Conservation (phyloP, 2,329 filamentous ascomycete genomes). For the Rosellinia necatrix region DNA sequence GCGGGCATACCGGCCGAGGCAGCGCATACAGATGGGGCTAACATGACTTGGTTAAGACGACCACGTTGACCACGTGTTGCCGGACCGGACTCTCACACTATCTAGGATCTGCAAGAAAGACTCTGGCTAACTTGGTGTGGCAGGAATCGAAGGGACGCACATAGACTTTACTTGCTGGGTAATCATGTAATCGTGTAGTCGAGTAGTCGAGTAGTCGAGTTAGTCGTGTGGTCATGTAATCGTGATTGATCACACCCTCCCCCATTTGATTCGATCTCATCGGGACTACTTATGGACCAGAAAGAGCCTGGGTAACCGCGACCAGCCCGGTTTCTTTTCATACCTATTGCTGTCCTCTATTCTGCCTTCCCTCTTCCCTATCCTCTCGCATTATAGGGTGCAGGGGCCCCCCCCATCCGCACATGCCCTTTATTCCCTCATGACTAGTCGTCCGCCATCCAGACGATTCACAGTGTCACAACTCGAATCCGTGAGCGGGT, state of each 20-base stretch:
- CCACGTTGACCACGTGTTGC: conserved; percentile 25
- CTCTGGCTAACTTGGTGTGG: conserved; percentile 10
- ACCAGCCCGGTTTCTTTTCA: not conserved
- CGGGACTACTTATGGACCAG: too few species aligned
- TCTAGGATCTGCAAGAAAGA: conserved; percentile 7
- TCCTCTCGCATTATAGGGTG: not conserved
- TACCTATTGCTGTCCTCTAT: not conserved
- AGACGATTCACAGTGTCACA: not conserved
- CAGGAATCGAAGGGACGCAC: conserved; percentile 7
- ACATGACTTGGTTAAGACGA: conserved; percentile 11
- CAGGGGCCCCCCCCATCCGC: too few species aligned
- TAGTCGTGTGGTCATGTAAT: too few species aligned
- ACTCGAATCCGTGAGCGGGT: not conserved
- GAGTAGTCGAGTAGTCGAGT: too few species aligned
- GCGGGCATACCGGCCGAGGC: too few species aligned
- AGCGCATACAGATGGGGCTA: too few species aligned
- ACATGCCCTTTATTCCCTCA: not conserved
- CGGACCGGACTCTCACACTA: conserved; percentile 10
- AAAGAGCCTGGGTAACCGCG: not conserved
- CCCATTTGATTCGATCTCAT: too few species aligned
- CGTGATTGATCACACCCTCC: too few species aligned
- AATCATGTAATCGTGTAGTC: too few species aligned
- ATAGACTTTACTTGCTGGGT: not conserved
- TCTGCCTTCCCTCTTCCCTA: not conserved
- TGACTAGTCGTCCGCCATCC: not conserved